Evolutionary conservation across 2,329 filamentous ascomycete species (phyloP), one percentile per base, ranked within the genome.

Genomic region (Exserohilum rostratum): DNA sequence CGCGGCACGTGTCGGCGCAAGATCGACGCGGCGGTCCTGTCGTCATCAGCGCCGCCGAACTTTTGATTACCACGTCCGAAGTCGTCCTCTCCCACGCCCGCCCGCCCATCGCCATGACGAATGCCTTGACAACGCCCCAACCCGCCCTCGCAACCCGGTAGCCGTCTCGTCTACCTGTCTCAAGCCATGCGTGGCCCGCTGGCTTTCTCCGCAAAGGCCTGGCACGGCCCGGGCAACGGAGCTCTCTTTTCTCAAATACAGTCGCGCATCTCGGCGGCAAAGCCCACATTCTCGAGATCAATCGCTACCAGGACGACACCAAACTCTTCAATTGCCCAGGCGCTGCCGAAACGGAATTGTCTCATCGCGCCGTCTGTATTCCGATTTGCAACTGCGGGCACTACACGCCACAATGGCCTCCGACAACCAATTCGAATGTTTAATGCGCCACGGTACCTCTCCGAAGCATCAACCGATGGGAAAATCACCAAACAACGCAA

Each of bases 121-220:
- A 59, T 61, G 55, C 56, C 37, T 43, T 48, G 25, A 59, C 55
- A 60, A 40, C 50, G 47, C 39, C 47, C 44, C 60, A 57, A 57
- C 52, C 40, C 53, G 61, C 30, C 49, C 47, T 46, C 30, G 53
- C 15, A 37, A 50, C 46, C 39, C 61, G 68, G 68, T 71, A 71
- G 66, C 65, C 35, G 30, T 17, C 31, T 54, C 43, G 58, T 65
- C 62, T 66, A 51, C 62, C 60, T 47, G 9, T 50, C 43, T 48
- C 47, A 44, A 64, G 69, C 68, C 53, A 76, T 76, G 74, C 72
- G 72, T 67, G 64, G 66, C 59, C 62, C 68, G 55, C 60, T 67
- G 45, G 58, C 61, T 38, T 60, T 68, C 57, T 64, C 67, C 39
- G 64, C 64, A 51, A 73, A 69, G 64, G 70, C 69, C 65, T 74